Evolutionary conservation across 1,139 yeast species (phyloP).

Genomic region (Diutina scorzettiae): DNA sequence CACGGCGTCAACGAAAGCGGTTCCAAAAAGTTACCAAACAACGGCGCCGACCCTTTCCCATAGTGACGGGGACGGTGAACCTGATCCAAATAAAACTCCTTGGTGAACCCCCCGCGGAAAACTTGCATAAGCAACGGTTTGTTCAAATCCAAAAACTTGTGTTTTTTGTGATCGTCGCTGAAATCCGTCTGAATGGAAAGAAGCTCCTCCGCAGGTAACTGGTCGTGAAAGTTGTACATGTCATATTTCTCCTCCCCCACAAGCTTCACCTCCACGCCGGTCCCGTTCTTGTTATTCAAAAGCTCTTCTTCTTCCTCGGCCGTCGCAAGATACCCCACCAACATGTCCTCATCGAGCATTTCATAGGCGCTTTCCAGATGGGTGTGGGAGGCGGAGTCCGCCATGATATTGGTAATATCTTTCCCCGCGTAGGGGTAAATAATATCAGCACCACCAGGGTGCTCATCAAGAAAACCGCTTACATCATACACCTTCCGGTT

Average conservation of each 20-base stretch:
- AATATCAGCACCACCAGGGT: slow-evolving; percentile 79
- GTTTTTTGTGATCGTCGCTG: slow-evolving; percentile 54
- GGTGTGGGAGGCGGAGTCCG: slow-evolving; percentile 55
- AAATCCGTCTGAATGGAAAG: slow-evolving; percentile 73
- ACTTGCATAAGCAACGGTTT: slow-evolving; percentile 78
- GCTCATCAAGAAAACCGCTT: slow-evolving; percentile 65
- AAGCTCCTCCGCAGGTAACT: slow-evolving; percentile 60
- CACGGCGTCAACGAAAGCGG: slow-evolving; percentile 38
- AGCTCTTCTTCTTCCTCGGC: slow-evolving; percentile 31
- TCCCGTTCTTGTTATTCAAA: slow-evolving; percentile 27
- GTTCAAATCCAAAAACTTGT: slow-evolving; percentile 75
- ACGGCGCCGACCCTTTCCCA: slow-evolving; percentile 76
- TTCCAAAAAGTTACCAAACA: slow-evolving; percentile 37
- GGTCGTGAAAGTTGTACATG: slow-evolving; percentile 39
- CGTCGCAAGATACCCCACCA: slow-evolving; percentile 36
- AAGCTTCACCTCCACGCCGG: slow-evolving; percentile 32
- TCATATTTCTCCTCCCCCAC: slow-evolving; percentile 15
- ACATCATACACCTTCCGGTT: slow-evolving; percentile 73
- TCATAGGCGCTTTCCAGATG: slow-evolving; percentile 87
- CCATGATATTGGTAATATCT: slow-evolving; percentile 70
- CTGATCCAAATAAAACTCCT: slow-evolving; percentile 87
- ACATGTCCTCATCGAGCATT: slow-evolving; percentile 65
- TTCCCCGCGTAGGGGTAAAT: slow-evolving; percentile 70
- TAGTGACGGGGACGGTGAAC: slow-evolving; percentile 93
- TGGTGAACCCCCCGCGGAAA: slow-evolving; percentile 56